Evolutionary conservation across 495 filamentous ascomycete genomes (phyloP), one percentile per base, ranked within the genome.

Genomic region (Tuber indicum): DNA sequence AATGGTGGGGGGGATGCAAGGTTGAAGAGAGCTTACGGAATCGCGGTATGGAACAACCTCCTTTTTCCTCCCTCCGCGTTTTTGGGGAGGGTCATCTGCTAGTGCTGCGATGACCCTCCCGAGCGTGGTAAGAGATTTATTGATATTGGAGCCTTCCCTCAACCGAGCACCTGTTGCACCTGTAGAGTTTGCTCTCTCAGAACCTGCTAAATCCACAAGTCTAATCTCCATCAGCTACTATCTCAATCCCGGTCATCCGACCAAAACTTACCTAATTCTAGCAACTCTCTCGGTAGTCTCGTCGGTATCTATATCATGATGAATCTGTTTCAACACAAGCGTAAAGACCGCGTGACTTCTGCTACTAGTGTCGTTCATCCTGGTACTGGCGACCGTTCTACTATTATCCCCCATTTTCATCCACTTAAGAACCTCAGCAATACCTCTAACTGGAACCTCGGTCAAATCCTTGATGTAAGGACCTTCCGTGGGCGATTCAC

Each of bases 281-380:
- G 93, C 93, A 75, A 91, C 91, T 62, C 96, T 91, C 86, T 99
- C 96, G 9, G 95, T 98, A 1, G 96, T 98, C 84, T 97, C 93
- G 83, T 98, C 96, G 1, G 93, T 95, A 32, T 93, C 91, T 84
- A 97, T 90, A 81, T 97, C 93, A 86, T 98, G 95, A 77, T 93
- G 91, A 77, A 99, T 98, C 84, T 98, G 94, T 85, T 98, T 98
- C 44, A 99, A 87, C 84, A 95, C 94, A 77, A 99, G 94, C 26
- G 96, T 99, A 83, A 99, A 99, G 52, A 99, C 96, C 4, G 96
- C 94, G 82, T 99, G 96, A 73, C 92, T 95, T 83, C 96, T 92
- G 49, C 91, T 94, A 41, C 92, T 95, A 32, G 94, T 98, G 85
- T 99, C 96, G 83, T 99, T 99, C 96, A 99, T 99, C 86, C 98